phyloP scores from a whole-genome alignment of 2,329 filamentous ascomycete species.

The Epichloe scottii region DNA sequence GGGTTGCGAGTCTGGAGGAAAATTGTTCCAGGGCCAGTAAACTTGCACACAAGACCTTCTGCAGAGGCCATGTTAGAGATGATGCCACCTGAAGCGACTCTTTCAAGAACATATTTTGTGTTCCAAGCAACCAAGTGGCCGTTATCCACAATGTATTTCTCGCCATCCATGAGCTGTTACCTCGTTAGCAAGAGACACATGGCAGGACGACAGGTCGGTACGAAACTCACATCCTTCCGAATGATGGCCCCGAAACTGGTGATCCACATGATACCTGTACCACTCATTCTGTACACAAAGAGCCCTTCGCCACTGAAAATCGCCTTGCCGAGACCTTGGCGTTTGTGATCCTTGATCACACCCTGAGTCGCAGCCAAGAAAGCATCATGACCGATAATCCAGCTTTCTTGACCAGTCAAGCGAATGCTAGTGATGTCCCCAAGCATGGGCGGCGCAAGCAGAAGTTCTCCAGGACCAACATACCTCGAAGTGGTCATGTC shows the following conservation, averaged over 20 bases:
- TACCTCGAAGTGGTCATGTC: constrained; percentile 69
- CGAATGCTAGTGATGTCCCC: constrained; percentile 79
- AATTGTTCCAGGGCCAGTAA: constrained; percentile 79
- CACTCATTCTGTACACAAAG: constrained; percentile 78
- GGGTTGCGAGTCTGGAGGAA: constrained; percentile 90
- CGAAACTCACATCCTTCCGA: constrained; percentile 61
- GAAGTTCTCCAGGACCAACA: constrained; percentile 80
- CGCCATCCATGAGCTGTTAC: constrained; percentile 45
- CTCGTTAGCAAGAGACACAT: neutral
- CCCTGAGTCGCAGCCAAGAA: constrained; percentile 79
- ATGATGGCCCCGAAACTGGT: constrained; percentile 93
- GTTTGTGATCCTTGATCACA: constrained; percentile 78
- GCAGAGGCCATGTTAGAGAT: constrained; percentile 73
- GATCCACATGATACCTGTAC: constrained; percentile 74
- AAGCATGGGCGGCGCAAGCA: constrained; percentile 67
- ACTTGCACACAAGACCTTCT: constrained; percentile 90
- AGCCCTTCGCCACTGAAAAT: constrained; percentile 90
- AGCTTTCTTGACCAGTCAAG: constrained; percentile 57
- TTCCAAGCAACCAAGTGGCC: constrained; percentile 95
- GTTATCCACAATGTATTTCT: constrained; percentile 88
- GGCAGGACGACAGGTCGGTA: neutral
- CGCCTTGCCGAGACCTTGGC: constrained; percentile 74
- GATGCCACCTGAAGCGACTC: constrained; percentile 80
- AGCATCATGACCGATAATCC: constrained; percentile 77
- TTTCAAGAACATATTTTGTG: constrained; percentile 82